Percentiles rank a stretch among this genome's conserved stretches.
These are phyloP conservation scores for Saksenaea oblongispora DNA, from an alignment of 371 early-diverging fungal genomes.

Conservation along the genomic window DNA sequence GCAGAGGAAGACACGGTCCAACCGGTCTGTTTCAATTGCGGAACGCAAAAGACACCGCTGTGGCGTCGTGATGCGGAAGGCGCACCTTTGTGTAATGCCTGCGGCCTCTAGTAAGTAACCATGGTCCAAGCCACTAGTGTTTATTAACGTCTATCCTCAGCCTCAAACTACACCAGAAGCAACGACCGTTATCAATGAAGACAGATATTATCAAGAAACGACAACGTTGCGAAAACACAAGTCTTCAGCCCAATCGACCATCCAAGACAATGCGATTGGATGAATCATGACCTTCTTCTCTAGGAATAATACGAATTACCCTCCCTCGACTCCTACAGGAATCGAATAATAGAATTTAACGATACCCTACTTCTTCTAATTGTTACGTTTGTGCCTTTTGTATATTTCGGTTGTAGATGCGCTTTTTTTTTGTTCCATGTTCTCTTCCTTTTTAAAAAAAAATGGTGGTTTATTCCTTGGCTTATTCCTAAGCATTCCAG, in stretches of 20 bases:
- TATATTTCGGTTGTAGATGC: background rate
- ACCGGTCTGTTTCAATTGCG: constrained; percentile 84
- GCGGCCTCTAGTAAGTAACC: constrained; percentile 85
- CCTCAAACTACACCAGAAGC: constrained; percentile 83
- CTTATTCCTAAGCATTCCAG: background rate
- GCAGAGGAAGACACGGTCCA: constrained; percentile 33
- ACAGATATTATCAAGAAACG: constrained; percentile 69
- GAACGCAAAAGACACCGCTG: constrained; percentile 87
- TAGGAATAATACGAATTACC: background rate
- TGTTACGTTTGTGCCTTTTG: background rate
- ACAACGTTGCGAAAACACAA: constrained; percentile 12
- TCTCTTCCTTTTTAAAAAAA: background rate
- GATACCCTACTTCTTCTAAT: no score
- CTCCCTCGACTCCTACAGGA: background rate
- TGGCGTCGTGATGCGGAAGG: constrained; percentile 93
- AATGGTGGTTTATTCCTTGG: background rate
- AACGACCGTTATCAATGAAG: constrained; percentile 79
- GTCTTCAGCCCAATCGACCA: background rate
- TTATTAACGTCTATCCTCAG: no score
- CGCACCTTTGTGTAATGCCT: constrained; percentile 92
- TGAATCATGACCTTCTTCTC: background rate
- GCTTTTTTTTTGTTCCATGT: background rate
- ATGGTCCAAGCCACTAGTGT: background rate
- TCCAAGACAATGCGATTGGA: background rate
- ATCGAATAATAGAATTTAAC: background rate